These are phyloP conservation scores for Chlorella sp. DNA, from an alignment of 139 green algal species.

Conservation along the genomic window DNA sequence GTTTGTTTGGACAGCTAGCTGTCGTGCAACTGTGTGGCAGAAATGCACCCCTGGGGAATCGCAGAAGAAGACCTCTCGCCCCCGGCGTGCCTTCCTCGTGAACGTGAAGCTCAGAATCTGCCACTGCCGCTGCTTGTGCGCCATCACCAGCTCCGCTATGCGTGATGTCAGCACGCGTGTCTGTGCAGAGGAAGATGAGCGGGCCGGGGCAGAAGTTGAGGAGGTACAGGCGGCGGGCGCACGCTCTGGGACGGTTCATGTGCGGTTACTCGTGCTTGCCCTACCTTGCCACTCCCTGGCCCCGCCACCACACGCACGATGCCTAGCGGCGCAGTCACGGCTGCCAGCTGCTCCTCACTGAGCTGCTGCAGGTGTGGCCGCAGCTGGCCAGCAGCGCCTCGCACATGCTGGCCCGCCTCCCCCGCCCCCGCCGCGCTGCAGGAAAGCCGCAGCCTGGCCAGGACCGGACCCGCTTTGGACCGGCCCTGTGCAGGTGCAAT, in stretches of 20 bases:
- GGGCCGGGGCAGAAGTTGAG: too few species aligned
- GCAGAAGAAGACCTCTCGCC: not conserved
- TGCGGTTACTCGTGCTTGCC: not conserved
- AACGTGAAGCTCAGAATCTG: conserved; percentile 83
- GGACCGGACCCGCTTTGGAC: too few species aligned
- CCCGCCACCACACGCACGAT: conserved; percentile 38
- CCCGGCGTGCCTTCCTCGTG: conserved; percentile 65
- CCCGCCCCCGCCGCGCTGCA: too few species aligned
- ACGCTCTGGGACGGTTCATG: too few species aligned
- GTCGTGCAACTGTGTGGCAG: too few species aligned
- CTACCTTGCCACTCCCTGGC: conserved; percentile 75
- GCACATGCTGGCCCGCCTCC: not conserved
- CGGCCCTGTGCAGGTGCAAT: too few species aligned
- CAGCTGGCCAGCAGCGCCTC: too few species aligned
- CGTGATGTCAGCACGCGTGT: conserved; percentile 76
- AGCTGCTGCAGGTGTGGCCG: not conserved
- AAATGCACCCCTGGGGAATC: too few species aligned
- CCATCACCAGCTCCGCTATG: conserved; percentile 61
- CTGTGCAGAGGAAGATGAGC: not conserved
- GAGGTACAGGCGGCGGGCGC: not conserved
- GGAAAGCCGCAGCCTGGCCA: too few species aligned
- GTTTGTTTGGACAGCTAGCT: too few species aligned
- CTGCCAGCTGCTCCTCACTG: conserved; percentile 38
- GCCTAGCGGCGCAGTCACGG: conserved; percentile 11
- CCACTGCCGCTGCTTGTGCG: conserved; percentile 39